Percentiles rank a stretch among this genome's conserved stretches.
Conservation (phyloP, 2,329 filamentous ascomycete species). For the Neodidymelliopsis sp. region DNA sequence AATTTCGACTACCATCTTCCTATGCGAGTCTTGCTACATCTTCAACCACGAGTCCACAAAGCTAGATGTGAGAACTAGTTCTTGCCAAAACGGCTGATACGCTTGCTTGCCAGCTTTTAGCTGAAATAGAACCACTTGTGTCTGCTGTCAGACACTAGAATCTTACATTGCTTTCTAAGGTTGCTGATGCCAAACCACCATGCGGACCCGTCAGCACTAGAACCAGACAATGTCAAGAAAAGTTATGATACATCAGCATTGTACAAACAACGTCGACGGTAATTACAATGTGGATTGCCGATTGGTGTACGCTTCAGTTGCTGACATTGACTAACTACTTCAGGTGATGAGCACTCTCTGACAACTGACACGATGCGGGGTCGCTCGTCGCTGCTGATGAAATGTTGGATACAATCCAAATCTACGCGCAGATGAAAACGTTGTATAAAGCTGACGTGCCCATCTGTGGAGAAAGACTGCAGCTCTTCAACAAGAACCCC, state of each 20-base stretch:
- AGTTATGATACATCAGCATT: constrained; percentile 6
- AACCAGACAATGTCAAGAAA: not conserved
- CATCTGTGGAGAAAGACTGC: no score
- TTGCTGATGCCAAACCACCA: no score
- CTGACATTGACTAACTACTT: constrained; percentile 1
- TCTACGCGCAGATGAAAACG: no score
- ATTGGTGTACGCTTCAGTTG: constrained; percentile 1
- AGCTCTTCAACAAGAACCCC: no score
- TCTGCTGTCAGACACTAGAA: no score
- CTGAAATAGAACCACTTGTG: no score
- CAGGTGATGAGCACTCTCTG: not conserved
- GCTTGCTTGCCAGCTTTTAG: no score
- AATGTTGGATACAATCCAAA: not conserved
- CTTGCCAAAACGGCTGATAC: not conserved
- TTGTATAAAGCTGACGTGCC: no score
- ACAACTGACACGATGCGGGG: constrained; percentile 3
- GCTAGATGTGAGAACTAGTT: no score
- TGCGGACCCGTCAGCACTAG: no score
- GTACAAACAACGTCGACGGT: not conserved
- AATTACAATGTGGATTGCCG: not conserved
- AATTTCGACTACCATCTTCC: not conserved
- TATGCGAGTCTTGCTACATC: not conserved
- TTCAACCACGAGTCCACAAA: no score
- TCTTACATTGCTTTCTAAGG: no score
- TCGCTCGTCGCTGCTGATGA: not conserved